These are phyloP conservation scores for Pichia pseudocactophila DNA, from an alignment of 805 yeast genomes.

Conservation along the genomic window DNA sequence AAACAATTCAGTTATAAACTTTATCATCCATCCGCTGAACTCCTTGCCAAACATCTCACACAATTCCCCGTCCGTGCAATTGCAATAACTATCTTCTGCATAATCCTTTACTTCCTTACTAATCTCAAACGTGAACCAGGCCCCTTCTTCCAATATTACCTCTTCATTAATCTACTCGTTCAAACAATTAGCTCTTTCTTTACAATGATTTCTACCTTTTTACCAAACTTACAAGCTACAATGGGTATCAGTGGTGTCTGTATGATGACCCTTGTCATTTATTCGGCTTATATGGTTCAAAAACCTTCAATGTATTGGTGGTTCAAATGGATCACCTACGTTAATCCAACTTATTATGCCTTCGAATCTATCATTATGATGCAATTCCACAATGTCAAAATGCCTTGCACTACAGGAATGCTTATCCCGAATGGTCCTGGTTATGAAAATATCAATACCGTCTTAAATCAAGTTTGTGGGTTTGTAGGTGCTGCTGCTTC, in stretches of 20 bases:
- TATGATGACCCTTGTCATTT: background rate
- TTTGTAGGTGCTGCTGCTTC: constrained; percentile 38
- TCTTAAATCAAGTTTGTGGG: constrained; percentile 39
- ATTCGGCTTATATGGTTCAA: background rate
- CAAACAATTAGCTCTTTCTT: background rate
- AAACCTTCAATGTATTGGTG: background rate
- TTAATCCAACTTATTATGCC: constrained; percentile 35
- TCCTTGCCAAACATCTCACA: constrained; percentile 44
- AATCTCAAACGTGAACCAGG: background rate
- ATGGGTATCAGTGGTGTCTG: background rate
- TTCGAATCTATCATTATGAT: constrained; percentile 48
- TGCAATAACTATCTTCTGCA: constrained; percentile 39
- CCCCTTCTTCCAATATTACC: background rate
- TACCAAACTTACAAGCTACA: background rate
- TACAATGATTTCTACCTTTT: background rate
- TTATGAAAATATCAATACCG: constrained; percentile 32
- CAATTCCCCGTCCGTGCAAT: constrained; percentile 49
- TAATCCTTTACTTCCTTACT: constrained; percentile 40
- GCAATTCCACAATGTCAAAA: constrained; percentile 47
- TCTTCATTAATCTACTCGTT: background rate
- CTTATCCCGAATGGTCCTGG: constrained; percentile 42
- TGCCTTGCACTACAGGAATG: constrained; percentile 34
- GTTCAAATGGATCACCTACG: background rate
- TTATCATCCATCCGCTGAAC: constrained; percentile 59
- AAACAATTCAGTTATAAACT: constrained; percentile 57